Evolutionary conservation across 352 stramenopile genomes (phyloP).

Genomic region (Pythium brassicae): DNA sequence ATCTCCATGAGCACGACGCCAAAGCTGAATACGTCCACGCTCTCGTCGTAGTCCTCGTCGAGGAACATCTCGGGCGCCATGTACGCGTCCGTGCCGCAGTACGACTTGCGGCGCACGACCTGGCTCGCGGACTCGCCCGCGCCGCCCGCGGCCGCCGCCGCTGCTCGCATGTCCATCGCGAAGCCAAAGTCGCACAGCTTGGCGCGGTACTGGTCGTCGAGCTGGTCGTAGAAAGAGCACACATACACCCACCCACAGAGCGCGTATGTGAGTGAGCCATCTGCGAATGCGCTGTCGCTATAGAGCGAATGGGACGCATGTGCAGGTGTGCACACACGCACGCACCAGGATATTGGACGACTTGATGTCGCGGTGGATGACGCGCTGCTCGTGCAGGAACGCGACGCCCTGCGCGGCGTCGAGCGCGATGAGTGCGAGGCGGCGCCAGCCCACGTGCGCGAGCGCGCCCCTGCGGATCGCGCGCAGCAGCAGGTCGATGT

Average conservation of each 20-base stretch:
- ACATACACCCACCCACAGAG: not conserved
- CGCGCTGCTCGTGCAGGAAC: conserved; percentile 91
- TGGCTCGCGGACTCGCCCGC: conserved; percentile 21
- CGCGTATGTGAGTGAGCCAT: no score
- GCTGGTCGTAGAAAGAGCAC: conserved; percentile 8
- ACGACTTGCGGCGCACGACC: conserved; percentile 68
- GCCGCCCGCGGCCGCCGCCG: conserved; percentile 8
- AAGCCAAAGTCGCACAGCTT: conserved; percentile 88
- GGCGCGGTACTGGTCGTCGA: conserved; percentile 62
- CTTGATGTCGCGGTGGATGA: conserved; percentile 87
- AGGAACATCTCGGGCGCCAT: conserved; percentile 84
- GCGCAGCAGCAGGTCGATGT: conserved; percentile 68
- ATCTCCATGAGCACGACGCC: conserved; percentile 87
- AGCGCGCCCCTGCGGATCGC: conserved; percentile 39
- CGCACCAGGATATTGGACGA: conserved; percentile 78
- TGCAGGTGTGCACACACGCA: not conserved
- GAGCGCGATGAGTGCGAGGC: conserved; percentile 61
- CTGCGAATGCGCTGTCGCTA: not conserved
- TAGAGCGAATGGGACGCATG: no score
- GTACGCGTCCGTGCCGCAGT: conserved; percentile 85
- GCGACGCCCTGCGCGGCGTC: conserved; percentile 89
- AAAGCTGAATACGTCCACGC: conserved; percentile 83
- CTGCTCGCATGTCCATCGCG: conserved; percentile 53
- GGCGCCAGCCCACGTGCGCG: conserved; percentile 54
- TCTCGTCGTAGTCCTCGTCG: conserved; percentile 82